A percentile compares a stretch with the other conserved stretches of the same genome.
Evolutionary conservation across 2,329 filamentous ascomycete species (phyloP).

Genomic region (Aspergillus puulaauensis): DNA sequence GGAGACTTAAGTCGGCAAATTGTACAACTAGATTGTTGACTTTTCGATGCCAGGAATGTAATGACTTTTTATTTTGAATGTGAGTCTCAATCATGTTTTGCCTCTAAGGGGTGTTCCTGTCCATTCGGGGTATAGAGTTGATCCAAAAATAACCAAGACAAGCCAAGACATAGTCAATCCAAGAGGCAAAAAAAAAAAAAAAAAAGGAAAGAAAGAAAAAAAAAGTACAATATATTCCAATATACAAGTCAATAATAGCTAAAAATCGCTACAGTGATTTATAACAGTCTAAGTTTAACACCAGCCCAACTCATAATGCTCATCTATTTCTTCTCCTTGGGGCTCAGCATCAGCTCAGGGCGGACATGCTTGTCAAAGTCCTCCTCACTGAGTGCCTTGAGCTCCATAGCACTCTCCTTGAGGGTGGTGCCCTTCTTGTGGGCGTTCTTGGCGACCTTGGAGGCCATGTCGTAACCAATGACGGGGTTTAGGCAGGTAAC

Average conservation of each 20-base stretch:
- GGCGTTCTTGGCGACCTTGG: constrained; percentile 96
- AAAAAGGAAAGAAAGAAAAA: not conserved
- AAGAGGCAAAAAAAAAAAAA: not conserved
- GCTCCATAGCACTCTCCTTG: constrained; percentile 90
- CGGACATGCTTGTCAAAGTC: constrained; percentile 89
- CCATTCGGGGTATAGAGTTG: not conserved
- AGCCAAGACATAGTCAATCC: not conserved
- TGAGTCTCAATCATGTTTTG: not conserved
- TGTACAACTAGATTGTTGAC: not conserved
- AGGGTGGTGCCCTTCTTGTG: constrained; percentile 97
- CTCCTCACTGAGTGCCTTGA: constrained; percentile 81
- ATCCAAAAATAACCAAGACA: constrained; percentile 10
- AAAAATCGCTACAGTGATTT: constrained; percentile 16
- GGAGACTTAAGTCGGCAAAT: not conserved
- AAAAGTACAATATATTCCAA: constrained; percentile 17
- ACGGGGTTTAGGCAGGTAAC: constrained; percentile 97
- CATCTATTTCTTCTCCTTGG: constrained; percentile 64
- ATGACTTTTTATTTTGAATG: no score
- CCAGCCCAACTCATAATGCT: constrained; percentile 1
- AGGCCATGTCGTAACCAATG: constrained; percentile 96
- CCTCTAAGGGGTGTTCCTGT: not conserved
- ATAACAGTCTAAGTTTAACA: constrained; percentile 11
- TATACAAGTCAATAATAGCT: constrained; percentile 18
- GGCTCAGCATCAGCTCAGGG: constrained; percentile 93
- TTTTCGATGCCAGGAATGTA: no score